phyloP scores from a whole-genome alignment of 345 rosid genomes.

The Linum usitatissimum region DNA sequence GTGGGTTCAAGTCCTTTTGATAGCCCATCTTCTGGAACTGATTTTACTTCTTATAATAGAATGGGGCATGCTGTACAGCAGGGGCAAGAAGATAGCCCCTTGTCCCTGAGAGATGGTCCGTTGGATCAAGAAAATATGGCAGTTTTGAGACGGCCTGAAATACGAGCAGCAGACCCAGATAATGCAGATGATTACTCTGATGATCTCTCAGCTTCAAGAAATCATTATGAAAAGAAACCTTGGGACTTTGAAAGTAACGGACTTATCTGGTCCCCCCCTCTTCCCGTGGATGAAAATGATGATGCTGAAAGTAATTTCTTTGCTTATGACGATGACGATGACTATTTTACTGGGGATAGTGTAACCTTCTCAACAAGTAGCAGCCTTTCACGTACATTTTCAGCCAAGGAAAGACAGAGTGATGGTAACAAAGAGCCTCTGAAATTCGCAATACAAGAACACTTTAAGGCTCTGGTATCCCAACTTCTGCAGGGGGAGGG shows the following conservation, averaged over 20 bases:
- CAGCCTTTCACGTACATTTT: slow-evolving; percentile 58
- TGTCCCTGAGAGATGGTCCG: slow-evolving; percentile 34
- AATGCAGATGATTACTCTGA: slow-evolving; percentile 39
- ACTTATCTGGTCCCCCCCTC: slow-evolving; percentile 87
- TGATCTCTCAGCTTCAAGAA: slow-evolving; percentile 22
- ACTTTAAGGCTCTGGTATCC: slow-evolving; percentile 93
- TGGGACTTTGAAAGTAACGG: slow-evolving; percentile 85
- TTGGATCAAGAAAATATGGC: slow-evolving; percentile 45
- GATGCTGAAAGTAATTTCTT: slow-evolving; percentile 64
- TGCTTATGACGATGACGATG: slow-evolving; percentile 75
- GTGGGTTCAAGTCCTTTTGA: slow-evolving; percentile 72
- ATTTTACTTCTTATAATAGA: slow-evolving; percentile 59
- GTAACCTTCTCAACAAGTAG: slow-evolving; percentile 57
- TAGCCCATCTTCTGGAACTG: slow-evolving; percentile 81
- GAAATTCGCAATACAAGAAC: slow-evolving; percentile 61
- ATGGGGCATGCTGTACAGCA: slow-evolving; percentile 60
- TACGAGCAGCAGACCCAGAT: slow-evolving; percentile 34
- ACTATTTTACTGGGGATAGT: slow-evolving; percentile 60
- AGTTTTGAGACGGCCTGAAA: slow-evolving; percentile 41
- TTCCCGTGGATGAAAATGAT: slow-evolving; percentile 75
- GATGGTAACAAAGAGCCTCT: slow-evolving; percentile 66
- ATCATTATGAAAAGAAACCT: slow-evolving; percentile 33
- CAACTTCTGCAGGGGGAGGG: slow-evolving; percentile 77
- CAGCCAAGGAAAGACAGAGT: slow-evolving; percentile 53
- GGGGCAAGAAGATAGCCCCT: slow-evolving; percentile 51